Conservation (phyloP, 2,329 filamentous ascomycete species). For the Ascochyta fabae region DNA sequence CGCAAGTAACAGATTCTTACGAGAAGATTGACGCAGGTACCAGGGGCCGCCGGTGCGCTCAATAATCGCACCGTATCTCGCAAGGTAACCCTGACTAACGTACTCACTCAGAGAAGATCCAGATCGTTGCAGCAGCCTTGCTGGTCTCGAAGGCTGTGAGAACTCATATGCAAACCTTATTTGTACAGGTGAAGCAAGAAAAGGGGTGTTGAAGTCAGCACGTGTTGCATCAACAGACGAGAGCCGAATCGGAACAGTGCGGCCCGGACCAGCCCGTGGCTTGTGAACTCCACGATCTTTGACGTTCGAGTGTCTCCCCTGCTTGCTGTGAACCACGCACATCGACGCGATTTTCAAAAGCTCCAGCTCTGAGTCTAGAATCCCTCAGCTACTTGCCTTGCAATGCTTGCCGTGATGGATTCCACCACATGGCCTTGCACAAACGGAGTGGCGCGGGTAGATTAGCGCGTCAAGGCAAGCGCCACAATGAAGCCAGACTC, state of each 20-base stretch:
- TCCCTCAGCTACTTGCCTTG: not conserved
- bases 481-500: conserved; percentile 12
- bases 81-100: not conserved
- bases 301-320: not conserved
- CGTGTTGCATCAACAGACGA: not conserved
- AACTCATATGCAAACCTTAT: not conserved
- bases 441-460: not conserved
- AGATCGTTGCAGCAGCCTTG: conserved; percentile 7
- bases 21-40: not conserved
- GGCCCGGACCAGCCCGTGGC: not conserved
- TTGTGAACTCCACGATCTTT: not conserved
- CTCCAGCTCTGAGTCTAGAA: no score
- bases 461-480: not conserved
- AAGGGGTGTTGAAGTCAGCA: not conserved
- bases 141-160: not conserved
- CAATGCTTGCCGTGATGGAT: not conserved
- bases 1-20: not conserved
- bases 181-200: not conserved
- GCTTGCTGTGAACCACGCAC: no score
- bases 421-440: not conserved
- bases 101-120: not conserved
- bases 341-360: not conserved
- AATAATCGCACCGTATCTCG: not conserved
- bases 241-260: not conserved
- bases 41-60: conserved; percentile 7